Base-by-base conservation (phyloP, 1,284 basidiomycete genomes). In the Cryptococcus neoformans region DNA sequence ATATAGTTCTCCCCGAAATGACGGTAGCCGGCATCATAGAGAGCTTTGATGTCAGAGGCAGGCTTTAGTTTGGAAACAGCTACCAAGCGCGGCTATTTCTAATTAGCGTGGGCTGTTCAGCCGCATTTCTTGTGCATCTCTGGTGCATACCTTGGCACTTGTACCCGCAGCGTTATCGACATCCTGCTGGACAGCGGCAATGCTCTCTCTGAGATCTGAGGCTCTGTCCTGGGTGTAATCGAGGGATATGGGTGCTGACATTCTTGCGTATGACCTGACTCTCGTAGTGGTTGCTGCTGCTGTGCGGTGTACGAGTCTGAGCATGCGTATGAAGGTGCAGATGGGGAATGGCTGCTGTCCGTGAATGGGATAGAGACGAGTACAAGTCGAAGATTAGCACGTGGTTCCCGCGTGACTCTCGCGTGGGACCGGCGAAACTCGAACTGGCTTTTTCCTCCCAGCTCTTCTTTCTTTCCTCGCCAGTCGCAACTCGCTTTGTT, bases 1-100 rank as follows among this genome's bases (percentile, higher is more conserved):
- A 94, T 92, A 73, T 98, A 99, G 75, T 99, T 99, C 78, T 99
- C 95, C 10, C 96, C 95, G 74, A 98, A 99, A 73, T 96, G 92
- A 1, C 86, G 80, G 65, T 97, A 90, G 0, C 87, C 90, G 12
- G 80, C 79, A 57, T 89, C 83, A 69, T 89, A 89, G 61, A 91
- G 89, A 4, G 88, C 88, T 48, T 87, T 80, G 56, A 98, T 86
- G 74, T 97, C 92, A 5, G 87, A 85, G 1, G 88, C 84, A 1
- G 94, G 92, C 74, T 98, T 97, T 70, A 90, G 85, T 78, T 99
- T 99, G 6, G 93, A 97, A 14, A 99, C 92, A 0, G 94, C 92
- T 7, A 98, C 88, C 9, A 98, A 79, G 8, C 81, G 76, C 5
- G 82, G 78, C 72, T 76, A 37, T 44, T 39, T 11, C 40, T 38